phyloP scores from a whole-genome alignment of 1,284 basidiomycete genomes.

The Cerioporus squamosus region DNA sequence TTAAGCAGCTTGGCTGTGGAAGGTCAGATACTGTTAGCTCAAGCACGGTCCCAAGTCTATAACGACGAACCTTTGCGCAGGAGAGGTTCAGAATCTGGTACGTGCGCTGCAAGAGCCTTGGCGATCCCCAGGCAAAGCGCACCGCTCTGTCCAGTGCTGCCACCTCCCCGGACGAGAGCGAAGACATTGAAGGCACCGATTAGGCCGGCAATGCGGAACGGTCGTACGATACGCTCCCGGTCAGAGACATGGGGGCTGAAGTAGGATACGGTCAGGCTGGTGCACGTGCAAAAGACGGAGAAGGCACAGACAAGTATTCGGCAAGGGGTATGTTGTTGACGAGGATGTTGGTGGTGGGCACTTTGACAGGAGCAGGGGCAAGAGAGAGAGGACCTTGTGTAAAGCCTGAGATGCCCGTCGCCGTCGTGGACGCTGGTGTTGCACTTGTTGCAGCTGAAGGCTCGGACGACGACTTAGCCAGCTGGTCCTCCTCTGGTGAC shows the following conservation, averaged over 20 bases:
- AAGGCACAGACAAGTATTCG: constrained; percentile 69
- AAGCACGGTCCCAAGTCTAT: background rate
- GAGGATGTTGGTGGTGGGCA: constrained; percentile 53
- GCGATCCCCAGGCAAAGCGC: constrained; percentile 87
- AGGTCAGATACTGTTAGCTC: background rate
- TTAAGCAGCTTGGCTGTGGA: constrained; percentile 80
- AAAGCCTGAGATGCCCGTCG: constrained; percentile 12
- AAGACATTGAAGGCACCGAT: constrained; percentile 95
- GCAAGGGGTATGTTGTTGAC: constrained; percentile 85
- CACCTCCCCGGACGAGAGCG: constrained; percentile 86
- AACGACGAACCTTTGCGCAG: constrained; percentile 67
- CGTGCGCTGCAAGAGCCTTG: constrained; percentile 78
- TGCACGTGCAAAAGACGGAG: background rate
- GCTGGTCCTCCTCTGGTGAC: constrained; percentile 19
- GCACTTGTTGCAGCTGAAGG: constrained; percentile 12
- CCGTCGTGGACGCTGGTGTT: constrained; percentile 15
- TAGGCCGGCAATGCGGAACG: constrained; percentile 84
- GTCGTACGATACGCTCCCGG: constrained; percentile 81
- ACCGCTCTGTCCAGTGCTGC: constrained; percentile 89
- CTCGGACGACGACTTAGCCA: background rate
- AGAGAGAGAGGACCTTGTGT: constrained; percentile 16
- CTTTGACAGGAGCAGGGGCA: constrained; percentile 21
- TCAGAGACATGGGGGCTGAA: constrained; percentile 63
- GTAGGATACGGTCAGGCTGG: background rate
- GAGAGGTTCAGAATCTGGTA: constrained; percentile 65